Evolutionary conservation across 176 grass and related monocot genomes (phyloP).

Genomic region (Carex kokanica): DNA sequence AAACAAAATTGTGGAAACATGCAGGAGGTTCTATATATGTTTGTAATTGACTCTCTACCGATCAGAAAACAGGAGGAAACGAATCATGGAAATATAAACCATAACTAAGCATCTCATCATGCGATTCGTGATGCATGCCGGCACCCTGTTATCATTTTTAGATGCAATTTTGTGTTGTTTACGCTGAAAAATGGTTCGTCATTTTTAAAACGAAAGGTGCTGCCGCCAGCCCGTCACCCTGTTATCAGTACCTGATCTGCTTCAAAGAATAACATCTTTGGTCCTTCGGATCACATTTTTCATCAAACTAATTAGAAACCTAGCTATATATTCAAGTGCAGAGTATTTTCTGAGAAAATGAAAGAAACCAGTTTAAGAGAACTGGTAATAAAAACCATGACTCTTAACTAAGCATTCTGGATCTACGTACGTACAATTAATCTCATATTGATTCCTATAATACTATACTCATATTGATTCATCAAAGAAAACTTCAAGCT

Average conservation of each 20-base stretch:
- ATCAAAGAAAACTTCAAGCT: neutral
- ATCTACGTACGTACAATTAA: no score
- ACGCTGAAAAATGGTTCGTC: neutral
- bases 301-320: neutral
- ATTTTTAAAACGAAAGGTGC: neutral
- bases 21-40: no score
- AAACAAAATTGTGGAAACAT: no score
- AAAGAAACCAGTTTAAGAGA: neutral
- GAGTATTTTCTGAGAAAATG: neutral
- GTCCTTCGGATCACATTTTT: neutral
- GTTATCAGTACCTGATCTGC: neutral
- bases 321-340: neutral
- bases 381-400: neutral
- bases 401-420: neutral
- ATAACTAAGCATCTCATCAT: no score
- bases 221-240: neutral
- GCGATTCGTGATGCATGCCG: no score
- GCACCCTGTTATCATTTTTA: no score
- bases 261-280: neutral
- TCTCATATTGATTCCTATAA: neutral
- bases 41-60: no score
- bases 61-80: neutral
- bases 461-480: neutral
- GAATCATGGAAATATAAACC: no score
- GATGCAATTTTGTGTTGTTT: no score